These are phyloP conservation scores for Gossypium turneri DNA, from an alignment of 345 rosid genomes.

Conservation along the genomic window DNA sequence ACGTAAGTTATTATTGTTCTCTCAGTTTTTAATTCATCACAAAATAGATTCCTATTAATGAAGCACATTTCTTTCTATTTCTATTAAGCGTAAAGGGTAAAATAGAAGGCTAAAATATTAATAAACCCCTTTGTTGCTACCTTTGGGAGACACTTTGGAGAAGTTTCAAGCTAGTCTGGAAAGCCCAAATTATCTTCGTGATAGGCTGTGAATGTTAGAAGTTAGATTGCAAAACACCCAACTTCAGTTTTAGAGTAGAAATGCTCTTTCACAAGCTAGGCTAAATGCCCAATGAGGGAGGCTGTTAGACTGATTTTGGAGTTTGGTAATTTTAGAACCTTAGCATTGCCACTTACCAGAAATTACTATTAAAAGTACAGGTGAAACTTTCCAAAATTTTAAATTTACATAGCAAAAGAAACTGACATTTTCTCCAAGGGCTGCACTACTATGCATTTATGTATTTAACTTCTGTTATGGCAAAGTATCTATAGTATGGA, in stretches of 20 bases:
- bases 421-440: not conserved
- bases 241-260: not conserved
- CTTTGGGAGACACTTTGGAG: not conserved
- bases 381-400: not conserved
- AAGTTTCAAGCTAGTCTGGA: not conserved
- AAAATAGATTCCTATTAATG: too few species aligned
- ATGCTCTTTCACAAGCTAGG: not conserved
- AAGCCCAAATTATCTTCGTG: not conserved
- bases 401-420: constrained; percentile 1
- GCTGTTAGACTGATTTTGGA: not conserved
- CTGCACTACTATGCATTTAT: not conserved
- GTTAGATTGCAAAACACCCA: not conserved
- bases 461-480: not conserved
- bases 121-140: not conserved
- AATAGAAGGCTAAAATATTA: not conserved
- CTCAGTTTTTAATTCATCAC: too few species aligned
- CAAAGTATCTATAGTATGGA: not conserved
- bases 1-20: too few species aligned
- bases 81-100: not conserved
- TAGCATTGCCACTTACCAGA: not conserved
- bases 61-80: not conserved
- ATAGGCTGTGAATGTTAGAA: not conserved
- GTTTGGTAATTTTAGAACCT: not conserved
- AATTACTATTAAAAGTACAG: not conserved
- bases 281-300: not conserved